A percentile compares a stretch with the other conserved stretches of the same genome.
Evolutionary conservation across 176 grass and related monocot species (phyloP).

Genomic region (Carex myosuroides): DNA sequence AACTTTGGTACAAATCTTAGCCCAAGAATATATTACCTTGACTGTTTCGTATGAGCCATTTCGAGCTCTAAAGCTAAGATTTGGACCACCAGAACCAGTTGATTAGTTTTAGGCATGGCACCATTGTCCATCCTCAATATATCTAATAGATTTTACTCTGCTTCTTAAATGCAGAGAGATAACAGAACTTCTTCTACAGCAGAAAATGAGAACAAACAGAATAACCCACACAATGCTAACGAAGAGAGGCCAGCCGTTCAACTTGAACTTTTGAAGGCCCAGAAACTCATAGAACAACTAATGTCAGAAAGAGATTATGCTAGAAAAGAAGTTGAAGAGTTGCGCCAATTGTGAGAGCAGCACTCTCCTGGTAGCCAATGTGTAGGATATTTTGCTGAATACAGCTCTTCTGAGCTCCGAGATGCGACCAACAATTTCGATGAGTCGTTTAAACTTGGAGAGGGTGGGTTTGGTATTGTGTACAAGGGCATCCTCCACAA

Average conservation of each 20-base stretch:
- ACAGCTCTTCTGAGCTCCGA: background rate
- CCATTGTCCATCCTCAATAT: no score
- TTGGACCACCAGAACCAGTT: no score
- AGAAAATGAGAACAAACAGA: background rate
- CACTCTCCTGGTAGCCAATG: background rate
- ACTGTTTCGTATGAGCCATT: no score
- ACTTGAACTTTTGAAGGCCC: background rate
- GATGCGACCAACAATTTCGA: slow-evolving; percentile 22
- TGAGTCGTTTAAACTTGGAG: slow-evolving; percentile 9
- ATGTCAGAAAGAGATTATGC: background rate
- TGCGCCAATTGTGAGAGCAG: background rate
- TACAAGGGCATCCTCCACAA: slow-evolving; percentile 8
- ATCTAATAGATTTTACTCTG: no score
- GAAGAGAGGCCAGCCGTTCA: background rate
- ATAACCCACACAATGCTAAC: background rate
- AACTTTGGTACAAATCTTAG: no score
- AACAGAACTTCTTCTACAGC: background rate
- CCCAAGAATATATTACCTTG: no score
- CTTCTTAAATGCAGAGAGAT: background rate
- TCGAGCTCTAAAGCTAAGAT: no score
- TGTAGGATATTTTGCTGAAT: background rate
- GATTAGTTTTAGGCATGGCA: no score
- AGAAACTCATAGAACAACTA: background rate
- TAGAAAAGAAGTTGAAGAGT: background rate
- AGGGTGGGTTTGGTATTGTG: slow-evolving; percentile 17